Base-by-base conservation (phyloP, 2,329 filamentous ascomycete species). In the Cladosporium sp. region DNA sequence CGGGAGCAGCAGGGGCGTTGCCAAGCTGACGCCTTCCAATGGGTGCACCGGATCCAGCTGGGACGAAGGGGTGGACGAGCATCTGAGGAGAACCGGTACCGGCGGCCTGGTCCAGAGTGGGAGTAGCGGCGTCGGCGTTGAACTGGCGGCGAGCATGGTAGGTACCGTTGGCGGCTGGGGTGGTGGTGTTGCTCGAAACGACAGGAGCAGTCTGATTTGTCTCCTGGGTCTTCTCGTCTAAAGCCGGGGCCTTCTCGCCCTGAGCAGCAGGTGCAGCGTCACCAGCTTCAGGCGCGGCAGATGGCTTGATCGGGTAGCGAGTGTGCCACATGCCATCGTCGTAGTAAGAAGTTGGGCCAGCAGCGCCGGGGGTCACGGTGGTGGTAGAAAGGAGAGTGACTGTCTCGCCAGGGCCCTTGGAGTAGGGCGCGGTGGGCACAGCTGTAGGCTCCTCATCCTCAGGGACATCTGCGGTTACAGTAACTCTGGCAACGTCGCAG, bases 271-370 rank as follows among this genome's bases (percentile, higher is more conserved):
- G 12, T n/a, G 54, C 15, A 30, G 30, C 12, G 43, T 38, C 13
- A 35, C 53, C 66, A 7, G 33, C 25, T 22, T 39, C 22, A 15
- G 43, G 43, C 13, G 35, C 8, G n/a, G 43, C 43, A 33, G 43
- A 36, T 16, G 61, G 64, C 54, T 69, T 69, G 52, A 70, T 54
- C 0, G 60, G 57, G 53, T 74, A 74, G 18, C 53, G 60, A 5
- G 71, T 74, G 52, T 73, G 70, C 70, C 71, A 74, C 58, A 69
- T 56, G n/a, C 71, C 71, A 45, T 71, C 58, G 50, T 73, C 71
- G 50, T 73, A 74, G 60, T 69, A 73, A 29, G 55, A 47, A 6
- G 58, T 58, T 20, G 61, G 43, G 8, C 55, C 54, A 19, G 56
- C 47, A 27, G 56, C 47, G 4, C 51, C 38, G 11, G 57, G 49